These are phyloP conservation scores for Phytopythium sindhum DNA, from an alignment of 352 stramenopile genomes.

Conservation along the genomic window DNA sequence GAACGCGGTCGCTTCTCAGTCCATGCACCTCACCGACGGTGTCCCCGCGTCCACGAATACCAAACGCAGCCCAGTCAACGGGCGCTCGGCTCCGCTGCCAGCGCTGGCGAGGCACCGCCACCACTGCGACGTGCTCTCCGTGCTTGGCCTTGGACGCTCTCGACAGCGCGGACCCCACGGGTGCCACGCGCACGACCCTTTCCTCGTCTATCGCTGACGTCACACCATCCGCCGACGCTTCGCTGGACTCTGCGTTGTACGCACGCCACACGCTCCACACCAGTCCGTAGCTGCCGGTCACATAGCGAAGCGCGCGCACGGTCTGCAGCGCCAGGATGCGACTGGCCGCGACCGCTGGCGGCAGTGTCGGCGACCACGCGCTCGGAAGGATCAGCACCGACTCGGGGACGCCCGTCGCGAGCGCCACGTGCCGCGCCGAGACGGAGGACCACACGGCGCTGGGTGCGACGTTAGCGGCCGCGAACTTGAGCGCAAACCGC, in stretches of 20 bases:
- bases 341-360: conserved; percentile 19
- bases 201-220: conserved; percentile 15
- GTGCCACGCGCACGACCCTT: conserved; percentile 46
- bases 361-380: conserved; percentile 2
- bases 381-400: conserved; percentile 25
- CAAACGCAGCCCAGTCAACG: conserved; percentile 11
- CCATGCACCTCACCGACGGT: neutral
- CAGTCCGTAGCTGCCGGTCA: conserved; percentile 59
- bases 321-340: conserved; percentile 44
- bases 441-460: conserved; percentile 63
- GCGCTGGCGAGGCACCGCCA: neutral
- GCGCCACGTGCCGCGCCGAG: conserved; percentile 39
- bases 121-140: conserved; percentile 37
- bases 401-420: conserved; percentile 26
- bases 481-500: conserved; percentile 57
- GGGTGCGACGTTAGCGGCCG: conserved; percentile 51
- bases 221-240: neutral
- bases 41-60: neutral
- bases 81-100: conserved; percentile 6
- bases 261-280: conserved; percentile 47
- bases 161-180: conserved; percentile 39
- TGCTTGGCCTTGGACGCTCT: conserved; percentile 35
- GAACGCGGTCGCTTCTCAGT: conserved; percentile 7
- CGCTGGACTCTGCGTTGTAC: conserved; percentile 1
- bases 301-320: conserved; percentile 44